These are phyloP conservation scores for Trametes versicolor DNA, from an alignment of 1,284 basidiomycete genomes.

Conservation along the genomic window DNA sequence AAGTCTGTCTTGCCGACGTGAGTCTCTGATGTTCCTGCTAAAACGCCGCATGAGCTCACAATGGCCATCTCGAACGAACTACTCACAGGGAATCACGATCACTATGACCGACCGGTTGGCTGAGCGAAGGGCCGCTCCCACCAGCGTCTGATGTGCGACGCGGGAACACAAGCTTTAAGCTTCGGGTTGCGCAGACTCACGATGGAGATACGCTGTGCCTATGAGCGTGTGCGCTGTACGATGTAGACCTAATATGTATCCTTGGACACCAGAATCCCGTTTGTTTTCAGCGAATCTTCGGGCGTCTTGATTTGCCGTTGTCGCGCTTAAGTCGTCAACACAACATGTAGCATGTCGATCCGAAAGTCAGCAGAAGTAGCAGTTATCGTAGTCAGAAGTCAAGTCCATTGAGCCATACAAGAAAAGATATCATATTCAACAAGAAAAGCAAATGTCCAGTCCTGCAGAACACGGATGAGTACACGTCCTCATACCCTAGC, in stretches of 20 bases:
- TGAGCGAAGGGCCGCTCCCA: not conserved
- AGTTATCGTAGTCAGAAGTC: not conserved
- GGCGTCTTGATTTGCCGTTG: no score
- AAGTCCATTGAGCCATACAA: not conserved
- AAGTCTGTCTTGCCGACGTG: not conserved
- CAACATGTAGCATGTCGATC: no score
- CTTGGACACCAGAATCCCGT: no score
- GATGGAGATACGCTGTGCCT: no score
- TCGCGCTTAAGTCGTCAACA: no score
- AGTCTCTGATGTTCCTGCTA: not conserved
- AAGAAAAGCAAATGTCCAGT: not conserved
- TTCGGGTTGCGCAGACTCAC: no score
- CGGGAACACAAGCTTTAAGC: no score
- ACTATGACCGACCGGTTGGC: not conserved
- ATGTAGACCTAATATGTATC: no score
- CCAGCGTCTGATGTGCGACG: not conserved
- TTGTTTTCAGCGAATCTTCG: no score
- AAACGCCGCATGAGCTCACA: not conserved
- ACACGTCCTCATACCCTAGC: not conserved
- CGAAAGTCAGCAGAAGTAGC: not conserved
- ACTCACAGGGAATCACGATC: not conserved
- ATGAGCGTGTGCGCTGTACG: no score
- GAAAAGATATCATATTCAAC: not conserved
- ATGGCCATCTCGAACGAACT: not conserved
- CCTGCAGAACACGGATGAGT: not conserved